Conservation (phyloP, 305 asterid species). For the Solanum aculeatissimum region DNA sequence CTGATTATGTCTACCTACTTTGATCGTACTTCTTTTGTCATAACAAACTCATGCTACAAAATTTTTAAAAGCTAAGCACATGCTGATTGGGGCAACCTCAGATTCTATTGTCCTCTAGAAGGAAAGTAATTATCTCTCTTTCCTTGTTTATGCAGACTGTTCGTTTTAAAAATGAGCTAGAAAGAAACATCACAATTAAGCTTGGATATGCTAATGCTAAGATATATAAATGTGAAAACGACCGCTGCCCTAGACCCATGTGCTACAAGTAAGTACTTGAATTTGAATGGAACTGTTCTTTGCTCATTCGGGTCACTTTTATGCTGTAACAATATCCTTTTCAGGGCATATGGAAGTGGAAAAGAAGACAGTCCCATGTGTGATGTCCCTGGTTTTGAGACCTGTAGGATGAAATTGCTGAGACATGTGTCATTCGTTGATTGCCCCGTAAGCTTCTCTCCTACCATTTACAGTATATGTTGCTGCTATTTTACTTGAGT, state of each 20-base stretch:
- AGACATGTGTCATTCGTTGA: conserved; percentile 96
- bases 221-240: conserved; percentile 91
- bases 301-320: not conserved
- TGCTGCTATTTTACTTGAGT: not conserved
- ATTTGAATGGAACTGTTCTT: not conserved
- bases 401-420: conserved; percentile 74
- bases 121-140: not conserved
- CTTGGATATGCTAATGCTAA: conserved; percentile 99
- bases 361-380: conserved; percentile 94
- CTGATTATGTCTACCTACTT: not conserved
- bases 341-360: conserved; percentile 96
- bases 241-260: conserved; percentile 82
- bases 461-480: not conserved
- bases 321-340: not conserved
- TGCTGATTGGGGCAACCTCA: not conserved
- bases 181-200: conserved; percentile 91
- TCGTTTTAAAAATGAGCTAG: conserved; percentile 93
- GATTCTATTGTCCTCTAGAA: not conserved
- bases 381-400: conserved; percentile 96
- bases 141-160: conserved; percentile 55
- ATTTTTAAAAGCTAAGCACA: not conserved
- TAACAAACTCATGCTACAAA: not conserved
- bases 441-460: conserved; percentile 66
- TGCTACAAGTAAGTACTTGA: conserved; percentile 73
- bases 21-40: not conserved